A percentile compares a stretch with the other conserved stretches of the same genome.
These are phyloP conservation scores for Filosporella fistucella DNA, from an alignment of 495 filamentous ascomycete genomes.

Conservation along the genomic window DNA sequence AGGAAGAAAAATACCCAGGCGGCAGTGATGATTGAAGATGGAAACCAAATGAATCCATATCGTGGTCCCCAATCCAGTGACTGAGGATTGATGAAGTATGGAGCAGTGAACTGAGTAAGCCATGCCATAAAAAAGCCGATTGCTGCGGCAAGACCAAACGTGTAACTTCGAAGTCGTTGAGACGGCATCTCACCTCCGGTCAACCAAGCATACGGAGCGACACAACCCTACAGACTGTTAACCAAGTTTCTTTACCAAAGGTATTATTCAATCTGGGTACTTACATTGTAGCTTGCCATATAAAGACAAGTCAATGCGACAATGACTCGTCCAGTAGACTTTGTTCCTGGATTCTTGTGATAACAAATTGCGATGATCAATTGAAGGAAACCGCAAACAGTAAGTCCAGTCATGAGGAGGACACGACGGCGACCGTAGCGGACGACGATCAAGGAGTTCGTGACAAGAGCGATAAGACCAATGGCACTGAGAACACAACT, in stretches of 20 bases:
- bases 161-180: slow-evolving; percentile 49
- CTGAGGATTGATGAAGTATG: slow-evolving; percentile 57
- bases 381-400: slow-evolving; percentile 48
- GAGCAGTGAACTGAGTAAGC: slow-evolving; percentile 52
- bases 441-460: slow-evolving; percentile 50
- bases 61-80: slow-evolving; percentile 48
- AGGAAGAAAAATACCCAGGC: slow-evolving; percentile 58
- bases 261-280: too few relatives aligned
- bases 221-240: too few relatives aligned
- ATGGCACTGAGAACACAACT: slow-evolving; percentile 50
- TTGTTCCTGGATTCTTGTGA: slow-evolving; percentile 39
- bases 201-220: slow-evolving; percentile 56
- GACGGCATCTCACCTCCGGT: slow-evolving; percentile 55
- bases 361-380: slow-evolving; percentile 51
- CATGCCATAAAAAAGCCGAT: slow-evolving; percentile 51
- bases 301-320: slow-evolving; percentile 52
- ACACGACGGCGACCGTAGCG: slow-evolving; percentile 48
- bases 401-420: slow-evolving; percentile 46
- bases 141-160: slow-evolving; percentile 50
- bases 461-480: slow-evolving; percentile 51
- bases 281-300: slow-evolving; percentile 53
- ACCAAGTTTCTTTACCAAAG: too few relatives aligned
- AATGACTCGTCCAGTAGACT: slow-evolving; percentile 44
- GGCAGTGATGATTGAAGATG: slow-evolving; percentile 34
- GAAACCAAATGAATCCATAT: slow-evolving; percentile 38